Evolutionary conservation across 768 basidiomycete species (phyloP), one percentile per base, ranked within the genome.

Genomic region (Boletus reticulatus): DNA sequence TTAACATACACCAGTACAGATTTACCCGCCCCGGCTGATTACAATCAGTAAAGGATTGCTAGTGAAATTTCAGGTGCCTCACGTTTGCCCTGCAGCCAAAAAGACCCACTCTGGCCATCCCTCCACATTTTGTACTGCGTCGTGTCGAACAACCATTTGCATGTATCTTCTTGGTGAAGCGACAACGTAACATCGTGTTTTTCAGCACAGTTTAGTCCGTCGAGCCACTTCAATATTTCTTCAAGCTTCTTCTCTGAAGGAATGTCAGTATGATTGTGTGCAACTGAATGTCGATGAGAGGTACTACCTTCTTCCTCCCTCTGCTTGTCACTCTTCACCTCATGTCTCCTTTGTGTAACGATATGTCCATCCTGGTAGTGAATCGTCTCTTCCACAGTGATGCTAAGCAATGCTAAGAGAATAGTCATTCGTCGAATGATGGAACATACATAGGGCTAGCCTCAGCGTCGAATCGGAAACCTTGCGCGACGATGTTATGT

Each of bases 71-170:
- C 8, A 6, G 4, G 6, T 1, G 19, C 20, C 47, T 29, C 14
- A 56, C 55, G 31, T 56, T 56, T 56, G 38, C 50, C 55, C n/a
- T 44, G 55, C 17, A 56, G 11, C 55, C 55, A 56, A 34, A 56
- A 42, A 13, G n/a, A 56, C 11, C 4, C 12, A 27, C 14, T 39
- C 31, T 32, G 31, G 14, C 24, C 7, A 39, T 27, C n/a, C 24
- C 9, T 52, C 55, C 55, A 56, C n/a, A 5, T 17, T 27, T 46
- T 56, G 43, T 56, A 56, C 16, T 52, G 38, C 4, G n/a, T 17
- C 17, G 50, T 52, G n/a, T 56, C 24, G 12, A 56, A 36, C 24
- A 56, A 6, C 55, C 55, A 56, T 24, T 29, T 42, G 38, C 55
- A 56, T 2, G 55, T 56, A 24, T 39, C 43, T 12, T 31, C 22